A percentile compares a stretch with the other conserved stretches of the same genome.
Conservation (phyloP, 345 rosid genomes). For the Litchi chinensis region DNA sequence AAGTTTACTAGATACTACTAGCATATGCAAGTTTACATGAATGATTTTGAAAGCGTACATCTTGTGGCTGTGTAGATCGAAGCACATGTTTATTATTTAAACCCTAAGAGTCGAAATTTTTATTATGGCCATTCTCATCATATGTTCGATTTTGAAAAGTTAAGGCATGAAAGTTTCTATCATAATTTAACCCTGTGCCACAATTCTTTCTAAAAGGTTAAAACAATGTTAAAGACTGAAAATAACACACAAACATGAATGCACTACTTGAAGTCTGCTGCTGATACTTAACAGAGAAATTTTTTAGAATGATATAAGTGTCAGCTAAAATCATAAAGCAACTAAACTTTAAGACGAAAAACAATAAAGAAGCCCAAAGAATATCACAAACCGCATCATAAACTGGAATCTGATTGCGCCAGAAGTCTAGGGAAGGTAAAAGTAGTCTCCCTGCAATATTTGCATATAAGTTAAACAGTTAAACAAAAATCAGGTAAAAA, state of each 20-base stretch:
- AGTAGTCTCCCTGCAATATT: conserved; percentile 73
- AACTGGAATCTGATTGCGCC: conserved; percentile 81
- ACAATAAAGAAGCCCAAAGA: not conserved
- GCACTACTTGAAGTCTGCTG: not conserved
- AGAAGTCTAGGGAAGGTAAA: conserved; percentile 67
- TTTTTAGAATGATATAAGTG: not conserved
- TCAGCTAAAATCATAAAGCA: not conserved
- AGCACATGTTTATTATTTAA: not conserved
- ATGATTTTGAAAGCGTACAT: not conserved
- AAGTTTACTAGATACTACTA: not conserved
- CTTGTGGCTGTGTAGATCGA: not conserved
- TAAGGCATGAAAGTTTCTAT: not conserved
- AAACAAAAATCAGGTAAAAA: not conserved
- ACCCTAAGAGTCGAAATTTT: not conserved
- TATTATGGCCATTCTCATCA: not conserved
- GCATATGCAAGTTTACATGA: not conserved
- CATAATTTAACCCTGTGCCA: not conserved
- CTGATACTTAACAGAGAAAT: not conserved
- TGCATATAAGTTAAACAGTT: conserved; percentile 23
- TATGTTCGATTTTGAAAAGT: not conserved
- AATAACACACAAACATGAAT: not conserved
- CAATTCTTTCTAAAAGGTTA: not conserved
- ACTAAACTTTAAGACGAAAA: not conserved
- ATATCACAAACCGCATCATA: conserved; percentile 62
- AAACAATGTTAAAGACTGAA: not conserved